phyloP scores from a whole-genome alignment of 805 yeast species.

The Saccharomycopsis javanensis region DNA sequence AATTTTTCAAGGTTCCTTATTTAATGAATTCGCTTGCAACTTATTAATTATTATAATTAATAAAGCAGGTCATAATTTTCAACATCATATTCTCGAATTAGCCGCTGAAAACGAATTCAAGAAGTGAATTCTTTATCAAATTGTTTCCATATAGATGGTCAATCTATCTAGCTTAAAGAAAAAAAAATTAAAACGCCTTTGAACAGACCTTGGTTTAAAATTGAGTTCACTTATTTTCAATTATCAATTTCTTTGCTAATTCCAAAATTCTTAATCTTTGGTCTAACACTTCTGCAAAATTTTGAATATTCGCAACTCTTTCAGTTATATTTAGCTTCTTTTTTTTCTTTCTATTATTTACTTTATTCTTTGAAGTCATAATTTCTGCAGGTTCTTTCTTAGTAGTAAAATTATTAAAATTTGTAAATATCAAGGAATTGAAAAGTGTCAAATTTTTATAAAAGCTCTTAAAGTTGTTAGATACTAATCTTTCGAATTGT shows the following conservation, averaged over 20 bases:
- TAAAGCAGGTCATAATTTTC: too few species aligned
- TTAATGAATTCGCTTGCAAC: too few species aligned
- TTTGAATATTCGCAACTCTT: slow-evolving; percentile 13
- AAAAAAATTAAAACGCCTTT: too few species aligned
- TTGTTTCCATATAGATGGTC: too few species aligned
- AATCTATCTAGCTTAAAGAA: too few species aligned
- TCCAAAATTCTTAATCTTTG: slow-evolving; percentile 18
- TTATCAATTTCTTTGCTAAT: slow-evolving; percentile 8
- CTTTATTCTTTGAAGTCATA: background rate
- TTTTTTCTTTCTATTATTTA: background rate
- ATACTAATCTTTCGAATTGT: slow-evolving; percentile 6
- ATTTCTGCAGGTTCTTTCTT: background rate
- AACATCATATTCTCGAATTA: background rate
- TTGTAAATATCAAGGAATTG: slow-evolving; percentile 3
- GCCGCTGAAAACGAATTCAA: background rate
- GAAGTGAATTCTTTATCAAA: background rate
- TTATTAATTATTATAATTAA: too few species aligned
- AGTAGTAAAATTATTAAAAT: slow-evolving; percentile 4
- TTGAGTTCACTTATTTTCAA: slow-evolving; percentile 1
- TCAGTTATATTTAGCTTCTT: slow-evolving; percentile 1
- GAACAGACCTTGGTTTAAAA: background rate
- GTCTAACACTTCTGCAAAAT: slow-evolving; percentile 16
- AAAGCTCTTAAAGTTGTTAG: slow-evolving; percentile 8
- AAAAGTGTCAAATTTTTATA: slow-evolving; percentile 4
- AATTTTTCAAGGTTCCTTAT: too few species aligned